Conservation (phyloP, 768 basidiomycete genomes). For the Amanita muscaria region DNA sequence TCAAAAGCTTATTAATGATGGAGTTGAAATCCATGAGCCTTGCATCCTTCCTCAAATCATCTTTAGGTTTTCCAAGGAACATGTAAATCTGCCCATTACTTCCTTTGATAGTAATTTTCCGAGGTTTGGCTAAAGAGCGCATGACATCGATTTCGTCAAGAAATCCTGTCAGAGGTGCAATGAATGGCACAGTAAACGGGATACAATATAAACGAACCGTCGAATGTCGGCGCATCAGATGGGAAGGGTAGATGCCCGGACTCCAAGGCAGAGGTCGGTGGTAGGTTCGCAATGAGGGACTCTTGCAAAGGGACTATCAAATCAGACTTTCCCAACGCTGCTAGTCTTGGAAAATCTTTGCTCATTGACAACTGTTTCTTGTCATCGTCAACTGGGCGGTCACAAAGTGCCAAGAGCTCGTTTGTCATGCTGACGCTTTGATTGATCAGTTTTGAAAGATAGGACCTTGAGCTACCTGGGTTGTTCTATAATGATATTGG, state of each 20-base stretch:
- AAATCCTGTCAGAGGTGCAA: slow-evolving; percentile 38
- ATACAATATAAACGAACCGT: slow-evolving; percentile 34
- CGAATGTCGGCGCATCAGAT: slow-evolving; percentile 61
- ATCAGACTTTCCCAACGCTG: slow-evolving; percentile 45
- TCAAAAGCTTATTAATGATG: slow-evolving; percentile 94
- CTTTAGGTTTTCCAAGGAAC: slow-evolving; percentile 95
- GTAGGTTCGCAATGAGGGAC: slow-evolving; percentile 83
- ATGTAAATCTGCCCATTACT: slow-evolving; percentile 78
- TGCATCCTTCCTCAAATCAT: slow-evolving; percentile 95
- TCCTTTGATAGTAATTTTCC: slow-evolving; percentile 80
- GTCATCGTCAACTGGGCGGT: slow-evolving; percentile 37
- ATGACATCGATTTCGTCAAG: slow-evolving; percentile 83
- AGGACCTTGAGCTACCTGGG: slow-evolving; percentile 31
- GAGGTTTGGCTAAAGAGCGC: slow-evolving; percentile 83
- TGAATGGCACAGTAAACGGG: neutral
- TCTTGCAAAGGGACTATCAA: slow-evolving; percentile 91
- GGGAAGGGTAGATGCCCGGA: slow-evolving; percentile 79
- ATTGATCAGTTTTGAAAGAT: slow-evolving; percentile 41
- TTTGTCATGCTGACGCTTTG: slow-evolving; percentile 56
- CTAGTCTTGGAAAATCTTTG: slow-evolving; percentile 51
- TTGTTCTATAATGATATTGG: slow-evolving; percentile 28
- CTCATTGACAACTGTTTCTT: slow-evolving; percentile 35
- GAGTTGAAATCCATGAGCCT: slow-evolving; percentile 97
- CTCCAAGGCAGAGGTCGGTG: slow-evolving; percentile 55
- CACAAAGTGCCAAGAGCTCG: slow-evolving; percentile 60